These are phyloP conservation scores for Fraxinus quadrangulata DNA, from an alignment of 257 asterid species.

Conservation along the genomic window DNA sequence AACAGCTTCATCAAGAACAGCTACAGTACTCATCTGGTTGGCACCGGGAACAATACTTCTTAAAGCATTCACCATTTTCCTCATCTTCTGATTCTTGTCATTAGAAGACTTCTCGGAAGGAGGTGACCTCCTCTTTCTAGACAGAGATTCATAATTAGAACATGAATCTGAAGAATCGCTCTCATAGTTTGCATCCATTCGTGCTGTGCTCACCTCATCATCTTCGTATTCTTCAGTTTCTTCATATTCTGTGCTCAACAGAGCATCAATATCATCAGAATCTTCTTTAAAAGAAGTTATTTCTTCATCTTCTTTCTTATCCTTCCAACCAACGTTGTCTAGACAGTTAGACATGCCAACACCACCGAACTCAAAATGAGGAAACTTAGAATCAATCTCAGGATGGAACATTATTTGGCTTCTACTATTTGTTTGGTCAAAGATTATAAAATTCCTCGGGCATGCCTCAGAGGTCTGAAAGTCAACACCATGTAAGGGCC, in stretches of 20 bases:
- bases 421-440: slow-evolving; percentile 53
- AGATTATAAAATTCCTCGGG: slow-evolving; percentile 71
- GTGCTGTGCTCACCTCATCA: slow-evolving; percentile 79
- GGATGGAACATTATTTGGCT: slow-evolving; percentile 79
- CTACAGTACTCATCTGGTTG: slow-evolving; percentile 57
- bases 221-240: slow-evolving; percentile 50
- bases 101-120: slow-evolving; percentile 34
- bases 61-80: slow-evolving; percentile 68
- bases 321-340: slow-evolving; percentile 14
- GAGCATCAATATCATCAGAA: slow-evolving; percentile 73
- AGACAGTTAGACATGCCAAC: slow-evolving; percentile 34
- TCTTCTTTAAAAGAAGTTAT: slow-evolving; percentile 54
- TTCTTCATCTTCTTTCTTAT: slow-evolving; percentile 34
- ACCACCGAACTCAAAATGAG: slow-evolving; percentile 39
- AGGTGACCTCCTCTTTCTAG: slow-evolving; percentile 41
- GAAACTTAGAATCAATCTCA: slow-evolving; percentile 46
- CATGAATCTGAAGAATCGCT: slow-evolving; percentile 69
- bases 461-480: slow-evolving; percentile 58
- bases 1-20: slow-evolving; percentile 85
- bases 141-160: slow-evolving; percentile 50
- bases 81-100: slow-evolving; percentile 50
- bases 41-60: slow-evolving; percentile 72
- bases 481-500: slow-evolving; percentile 45
- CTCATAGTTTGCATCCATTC: slow-evolving; percentile 46
- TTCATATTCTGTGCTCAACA: slow-evolving; percentile 58